Base-by-base conservation (phyloP, 2,329 filamentous ascomycete genomes). In the Fusarium pininemorale region DNA sequence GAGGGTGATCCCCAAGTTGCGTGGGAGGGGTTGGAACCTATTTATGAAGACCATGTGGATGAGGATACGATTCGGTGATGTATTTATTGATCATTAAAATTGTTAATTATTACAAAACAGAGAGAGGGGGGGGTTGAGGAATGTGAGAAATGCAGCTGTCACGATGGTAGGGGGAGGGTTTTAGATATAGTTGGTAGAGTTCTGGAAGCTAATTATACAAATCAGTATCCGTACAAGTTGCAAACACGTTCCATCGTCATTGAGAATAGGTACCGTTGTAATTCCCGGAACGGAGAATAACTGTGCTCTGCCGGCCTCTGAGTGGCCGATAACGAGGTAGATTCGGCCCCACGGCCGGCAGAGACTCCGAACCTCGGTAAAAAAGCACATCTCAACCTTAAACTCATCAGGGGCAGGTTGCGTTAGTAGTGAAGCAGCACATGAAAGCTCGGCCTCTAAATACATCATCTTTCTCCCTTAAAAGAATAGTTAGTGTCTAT, bases 21-120 rank as follows among this genome's bases (percentile, higher is more conserved):
- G 61, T 94, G 95, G 95, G 89, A 90, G 71, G 88, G 90, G 30
- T 79, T 95, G 81, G 94, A 97, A 84, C 91, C 93, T 76, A 92
- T 97, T 66, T 98, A 92, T 80, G 79, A 84, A 39, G 80, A 84
- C 51, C 66, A 74, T 63, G 55, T 63, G 41, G 65, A 75, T 35
- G 42, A 67, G 44, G 54, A 74, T 38, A 70, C 65, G 54, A 54
- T 61, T 50, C 60, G 58, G 61, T 73, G 58, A 67, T 66, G 15
- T 28, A 41, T 24, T 38, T 44, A 30, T 41, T 41, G 24, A 22
- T n/a, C 13, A 37, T 51, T 37, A 38, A 58, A 58, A 26, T n/a
- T 44, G 30, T 44, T 51, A 71, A 59, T 69, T 41, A 24, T 24
- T 24, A 41, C 38, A 66, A 67, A 30, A 35, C 14, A 37, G 35